A percentile compares a stretch with the other conserved stretches of the same genome.
phyloP scores from a whole-genome alignment of 192 early-diverging fungal genomes.

The Backusella westeae region DNA sequence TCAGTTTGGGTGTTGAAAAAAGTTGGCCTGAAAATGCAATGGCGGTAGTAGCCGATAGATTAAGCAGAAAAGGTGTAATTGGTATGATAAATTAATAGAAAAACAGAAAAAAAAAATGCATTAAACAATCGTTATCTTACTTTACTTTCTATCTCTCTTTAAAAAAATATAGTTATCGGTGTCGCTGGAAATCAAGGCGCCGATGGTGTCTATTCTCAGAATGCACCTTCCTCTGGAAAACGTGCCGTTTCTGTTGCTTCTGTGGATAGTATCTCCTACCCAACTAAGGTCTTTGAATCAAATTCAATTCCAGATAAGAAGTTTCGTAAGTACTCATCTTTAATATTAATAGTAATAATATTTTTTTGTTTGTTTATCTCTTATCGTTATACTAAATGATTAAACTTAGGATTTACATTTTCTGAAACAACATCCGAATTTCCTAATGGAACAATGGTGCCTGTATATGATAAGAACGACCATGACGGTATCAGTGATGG shows the following conservation, averaged over 20 bases:
- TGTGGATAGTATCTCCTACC: constrained; percentile 41
- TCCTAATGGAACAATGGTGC: constrained; percentile 26
- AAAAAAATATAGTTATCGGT: constrained; percentile 42
- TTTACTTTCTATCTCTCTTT: background rate
- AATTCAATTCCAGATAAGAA: constrained; percentile 6
- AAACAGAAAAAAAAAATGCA: background rate
- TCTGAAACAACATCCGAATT: constrained; percentile 4
- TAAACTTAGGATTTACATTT: constrained; percentile 8
- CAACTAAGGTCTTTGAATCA: constrained; percentile 29
- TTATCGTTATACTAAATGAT: background rate
- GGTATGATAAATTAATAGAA: constrained; percentile 4
- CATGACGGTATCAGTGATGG: background rate
- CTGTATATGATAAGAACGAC: constrained; percentile 6
- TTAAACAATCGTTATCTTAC: background rate
- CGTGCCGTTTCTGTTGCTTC: constrained; percentile 59
- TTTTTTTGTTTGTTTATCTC: background rate
- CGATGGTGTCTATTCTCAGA: constrained; percentile 55
- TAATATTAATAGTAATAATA: background rate
- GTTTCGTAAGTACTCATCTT: constrained; percentile 3
- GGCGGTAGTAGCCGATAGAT: constrained; percentile 52
- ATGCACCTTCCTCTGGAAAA: constrained; percentile 55
- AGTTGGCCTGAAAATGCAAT: constrained; percentile 62
- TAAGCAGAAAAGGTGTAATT: constrained; percentile 41
- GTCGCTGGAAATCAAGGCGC: constrained; percentile 66
- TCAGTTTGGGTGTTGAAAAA: constrained; percentile 73